phyloP scores from a whole-genome alignment of 2,329 filamentous ascomycete species.

The Trichoderma cornu-damae region DNA sequence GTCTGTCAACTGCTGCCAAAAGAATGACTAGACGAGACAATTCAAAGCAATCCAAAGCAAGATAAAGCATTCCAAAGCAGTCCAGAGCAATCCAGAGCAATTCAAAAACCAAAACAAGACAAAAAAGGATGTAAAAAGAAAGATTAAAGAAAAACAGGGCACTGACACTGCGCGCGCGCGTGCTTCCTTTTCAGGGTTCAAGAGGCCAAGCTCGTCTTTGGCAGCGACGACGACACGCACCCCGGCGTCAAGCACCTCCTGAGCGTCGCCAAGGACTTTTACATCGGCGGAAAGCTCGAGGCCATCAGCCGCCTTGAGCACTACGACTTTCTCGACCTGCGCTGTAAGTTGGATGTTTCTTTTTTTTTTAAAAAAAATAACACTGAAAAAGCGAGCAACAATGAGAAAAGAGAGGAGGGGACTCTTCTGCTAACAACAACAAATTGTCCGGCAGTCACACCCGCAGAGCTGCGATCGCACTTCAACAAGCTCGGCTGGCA shows the following conservation, averaged over 20 bases:
- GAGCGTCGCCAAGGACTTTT: slow-evolving; percentile 75
- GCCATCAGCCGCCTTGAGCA: slow-evolving; percentile 93
- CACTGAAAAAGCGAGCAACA: neutral
- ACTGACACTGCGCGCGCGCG: neutral
- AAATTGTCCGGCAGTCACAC: slow-evolving; percentile 64
- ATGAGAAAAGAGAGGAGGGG: too few relatives aligned
- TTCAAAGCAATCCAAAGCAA: neutral
- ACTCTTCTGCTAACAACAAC: neutral
- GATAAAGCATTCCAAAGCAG: too few relatives aligned
- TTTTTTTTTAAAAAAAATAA: too few relatives aligned
- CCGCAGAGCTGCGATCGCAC: slow-evolving; percentile 88
- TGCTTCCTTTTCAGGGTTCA: slow-evolving; percentile 67
- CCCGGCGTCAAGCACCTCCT: slow-evolving; percentile 89
- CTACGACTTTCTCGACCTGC: slow-evolving; percentile 96
- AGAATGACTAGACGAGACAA: too few relatives aligned
- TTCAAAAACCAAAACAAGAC: too few relatives aligned
- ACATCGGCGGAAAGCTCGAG: slow-evolving; percentile 93
- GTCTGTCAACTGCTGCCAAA: neutral
- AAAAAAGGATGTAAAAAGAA: too few relatives aligned
- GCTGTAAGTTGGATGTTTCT: slow-evolving; percentile 59
- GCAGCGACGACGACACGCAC: slow-evolving; percentile 81
- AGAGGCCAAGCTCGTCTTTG: slow-evolving; percentile 93
- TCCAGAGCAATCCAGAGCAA: too few relatives aligned
- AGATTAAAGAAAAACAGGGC: too few relatives aligned
- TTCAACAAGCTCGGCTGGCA: slow-evolving; percentile 99